Evolutionary conservation across 2,329 filamentous ascomycete genomes (phyloP).

Genomic region (Arthrobotrys entomopaga): DNA sequence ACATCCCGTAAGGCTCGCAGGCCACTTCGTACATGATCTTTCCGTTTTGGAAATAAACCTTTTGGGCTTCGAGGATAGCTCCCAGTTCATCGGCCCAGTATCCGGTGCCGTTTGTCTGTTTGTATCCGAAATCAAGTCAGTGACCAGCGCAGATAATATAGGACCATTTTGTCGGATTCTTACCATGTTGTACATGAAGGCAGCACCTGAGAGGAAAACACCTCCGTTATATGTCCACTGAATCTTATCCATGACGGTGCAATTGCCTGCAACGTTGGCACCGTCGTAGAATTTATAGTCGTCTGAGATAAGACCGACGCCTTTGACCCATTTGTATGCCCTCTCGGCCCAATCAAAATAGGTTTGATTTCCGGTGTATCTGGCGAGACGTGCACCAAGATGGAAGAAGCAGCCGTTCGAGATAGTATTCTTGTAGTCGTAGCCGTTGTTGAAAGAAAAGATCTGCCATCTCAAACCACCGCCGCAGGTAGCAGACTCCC

Average conservation of each 20-base stretch:
- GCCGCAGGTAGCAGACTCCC: slow-evolving; percentile 73
- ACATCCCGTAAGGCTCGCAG: slow-evolving; percentile 71
- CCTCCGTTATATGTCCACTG: slow-evolving; percentile 77
- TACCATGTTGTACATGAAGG: slow-evolving; percentile 75
- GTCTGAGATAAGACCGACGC: slow-evolving; percentile 70
- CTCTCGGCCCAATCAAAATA: slow-evolving; percentile 73
- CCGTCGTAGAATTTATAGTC: slow-evolving; percentile 74
- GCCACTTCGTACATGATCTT: slow-evolving; percentile 73
- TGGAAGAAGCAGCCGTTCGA: slow-evolving; percentile 71
- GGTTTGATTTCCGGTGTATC: slow-evolving; percentile 70
- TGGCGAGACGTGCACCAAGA: slow-evolving; percentile 62
- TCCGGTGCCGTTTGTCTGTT: slow-evolving; percentile 65
- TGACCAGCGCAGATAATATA: not conserved
- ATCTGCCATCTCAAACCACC: slow-evolving; percentile 90
- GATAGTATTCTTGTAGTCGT: slow-evolving; percentile 69
- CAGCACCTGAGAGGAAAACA: slow-evolving; percentile 71
- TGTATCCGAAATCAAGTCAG: slow-evolving; percentile 50
- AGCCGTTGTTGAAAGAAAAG: slow-evolving; percentile 78
- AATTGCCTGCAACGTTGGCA: slow-evolving; percentile 69
- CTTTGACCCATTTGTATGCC: slow-evolving; percentile 71
- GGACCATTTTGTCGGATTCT: slow-evolving; percentile 54
- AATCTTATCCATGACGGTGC: slow-evolving; percentile 70
- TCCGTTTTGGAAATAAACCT: slow-evolving; percentile 59
- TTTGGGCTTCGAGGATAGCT: slow-evolving; percentile 42
- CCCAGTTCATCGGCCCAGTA: slow-evolving; percentile 45